Percentiles rank a stretch among this genome's conserved stretches.
phyloP scores from a whole-genome alignment of 2,329 filamentous ascomycete species.

The Beauveria sp. region DNA sequence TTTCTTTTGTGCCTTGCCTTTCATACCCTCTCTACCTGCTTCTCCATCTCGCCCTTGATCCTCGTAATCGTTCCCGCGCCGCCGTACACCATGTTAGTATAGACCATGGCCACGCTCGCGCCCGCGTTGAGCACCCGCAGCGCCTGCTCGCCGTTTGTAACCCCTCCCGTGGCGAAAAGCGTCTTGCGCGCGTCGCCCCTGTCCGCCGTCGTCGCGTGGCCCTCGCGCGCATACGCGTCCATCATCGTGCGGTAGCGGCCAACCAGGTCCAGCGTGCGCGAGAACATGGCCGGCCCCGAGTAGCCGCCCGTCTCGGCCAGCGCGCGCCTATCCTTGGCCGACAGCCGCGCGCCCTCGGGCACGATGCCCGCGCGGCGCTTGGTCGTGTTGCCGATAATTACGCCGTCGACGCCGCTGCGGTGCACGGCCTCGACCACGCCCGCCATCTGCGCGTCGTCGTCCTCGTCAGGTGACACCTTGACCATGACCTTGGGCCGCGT shows the following conservation, averaged over 20 bases:
- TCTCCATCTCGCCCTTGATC: conserved; percentile 56
- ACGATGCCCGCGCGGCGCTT: conserved; percentile 68
- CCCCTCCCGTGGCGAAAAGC: conserved; percentile 89
- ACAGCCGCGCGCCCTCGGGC: conserved; percentile 58
- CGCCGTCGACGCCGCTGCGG: conserved; percentile 79
- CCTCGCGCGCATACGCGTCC: conserved; percentile 37
- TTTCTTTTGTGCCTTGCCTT: neutral
- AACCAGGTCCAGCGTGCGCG: conserved; percentile 70
- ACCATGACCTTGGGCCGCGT: conserved; percentile 75
- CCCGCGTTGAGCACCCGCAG: conserved; percentile 77
- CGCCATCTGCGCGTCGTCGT: conserved; percentile 72
- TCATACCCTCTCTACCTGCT: conserved; percentile 23
- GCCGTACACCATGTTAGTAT: conserved; percentile 66
- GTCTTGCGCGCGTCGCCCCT: conserved; percentile 53
- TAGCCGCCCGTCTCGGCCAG: conserved; percentile 78
- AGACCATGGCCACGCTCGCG: conserved; percentile 84
- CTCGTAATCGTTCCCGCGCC: conserved; percentile 57
- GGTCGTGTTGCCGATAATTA: conserved; percentile 97
- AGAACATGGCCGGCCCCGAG: conserved; percentile 84
- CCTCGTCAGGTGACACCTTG: conserved; percentile 95
- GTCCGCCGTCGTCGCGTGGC: conserved; percentile 22
- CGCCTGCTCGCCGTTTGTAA: conserved; percentile 82
- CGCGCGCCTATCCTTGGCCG: conserved; percentile 56
- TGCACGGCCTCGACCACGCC: conserved; percentile 84
- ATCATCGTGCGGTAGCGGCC: conserved; percentile 67